Evolutionary conservation across 345 rosid genomes (phyloP), one percentile per base, ranked within the genome.

Genomic region (Populus nigra): DNA sequence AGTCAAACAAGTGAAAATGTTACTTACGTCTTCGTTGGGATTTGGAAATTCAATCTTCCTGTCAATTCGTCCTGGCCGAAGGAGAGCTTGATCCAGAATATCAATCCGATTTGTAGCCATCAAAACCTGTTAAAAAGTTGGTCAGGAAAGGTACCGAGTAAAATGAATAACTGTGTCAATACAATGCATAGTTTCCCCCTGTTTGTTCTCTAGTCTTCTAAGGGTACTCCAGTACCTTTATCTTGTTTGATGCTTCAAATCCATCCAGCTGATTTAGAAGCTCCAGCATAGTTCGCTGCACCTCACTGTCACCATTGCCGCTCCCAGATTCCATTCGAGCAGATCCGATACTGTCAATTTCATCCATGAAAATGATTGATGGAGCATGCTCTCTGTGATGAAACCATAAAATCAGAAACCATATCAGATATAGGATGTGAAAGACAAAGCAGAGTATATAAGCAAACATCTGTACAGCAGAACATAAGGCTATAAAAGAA

Each of bases 291-390:
- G 99, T 94, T 22, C 99, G 74, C 80, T 94, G 98, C 75, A 94
- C 99, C 86, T 96, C 98, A 82, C 97, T 94, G 81, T 96, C 99
- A 63, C 99, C 97, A 77, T 91, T 96, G 59, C 99, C 98, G 82
- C 99, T 96, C 41, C 99, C 99, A 86, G 99, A 96, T 83, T 96
- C 99, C 98, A 96, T 96, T 83, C 99, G 90, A 77, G 99, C 92
- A 77, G 99, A 96, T 77, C 98, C 99, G 23, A 96, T 96, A 79
- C 99, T 94, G 79, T 96, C 99, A 5, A 96, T 96, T 84, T 92
- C 98, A 68, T 96, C 98, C 99, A 96, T 96, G 84, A 92, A 96
- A 69, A 96, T 96, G 79, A 94, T 96, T 4, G 99, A 96, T 50
- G 99, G 99, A 69, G 95, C 92, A 69, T 96, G 99, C 80, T 96